A percentile compares a stretch with the other conserved stretches of the same genome.
These are phyloP conservation scores for Phenoliferia sp. DNA, from an alignment of 1,284 basidiomycete species.

Conservation along the genomic window DNA sequence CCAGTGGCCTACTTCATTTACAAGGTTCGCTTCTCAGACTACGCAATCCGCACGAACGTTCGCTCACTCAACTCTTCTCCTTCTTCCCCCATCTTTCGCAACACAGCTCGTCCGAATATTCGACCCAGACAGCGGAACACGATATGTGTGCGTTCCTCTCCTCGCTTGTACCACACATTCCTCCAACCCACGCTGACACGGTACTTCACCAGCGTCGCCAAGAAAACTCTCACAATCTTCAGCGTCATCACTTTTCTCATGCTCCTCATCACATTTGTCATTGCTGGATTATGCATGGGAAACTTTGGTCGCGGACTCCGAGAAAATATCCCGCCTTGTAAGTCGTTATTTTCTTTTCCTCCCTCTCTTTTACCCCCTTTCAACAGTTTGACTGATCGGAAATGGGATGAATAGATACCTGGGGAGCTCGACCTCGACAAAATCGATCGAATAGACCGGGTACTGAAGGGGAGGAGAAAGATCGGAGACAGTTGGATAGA, in stretches of 20 bases:
- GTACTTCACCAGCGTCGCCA: neutral
- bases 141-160: conserved; percentile 10
- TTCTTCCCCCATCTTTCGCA: too few species aligned
- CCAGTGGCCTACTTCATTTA: conserved; percentile 25
- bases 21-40: too few species aligned
- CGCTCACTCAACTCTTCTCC: too few species aligned
- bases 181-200: neutral
- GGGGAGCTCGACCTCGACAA: neutral
- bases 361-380: neutral
- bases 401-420: neutral
- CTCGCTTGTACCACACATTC: neutral
- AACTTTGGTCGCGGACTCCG: conserved; percentile 25
- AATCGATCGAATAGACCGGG: neutral
- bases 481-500: neutral
- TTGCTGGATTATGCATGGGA: conserved; percentile 24
- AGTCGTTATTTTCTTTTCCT: neutral
- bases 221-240: conserved; percentile 30
- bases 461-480: neutral
- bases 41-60: too few species aligned
- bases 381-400: neutral
- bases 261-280: conserved; percentile 13
- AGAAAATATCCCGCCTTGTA: conserved; percentile 10
- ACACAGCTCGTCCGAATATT: conserved; percentile 27
- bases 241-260: conserved; percentile 21
- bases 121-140: neutral